Conservation (phyloP, 495 filamentous ascomycete species). For the Achaetomiella virescens region DNA sequence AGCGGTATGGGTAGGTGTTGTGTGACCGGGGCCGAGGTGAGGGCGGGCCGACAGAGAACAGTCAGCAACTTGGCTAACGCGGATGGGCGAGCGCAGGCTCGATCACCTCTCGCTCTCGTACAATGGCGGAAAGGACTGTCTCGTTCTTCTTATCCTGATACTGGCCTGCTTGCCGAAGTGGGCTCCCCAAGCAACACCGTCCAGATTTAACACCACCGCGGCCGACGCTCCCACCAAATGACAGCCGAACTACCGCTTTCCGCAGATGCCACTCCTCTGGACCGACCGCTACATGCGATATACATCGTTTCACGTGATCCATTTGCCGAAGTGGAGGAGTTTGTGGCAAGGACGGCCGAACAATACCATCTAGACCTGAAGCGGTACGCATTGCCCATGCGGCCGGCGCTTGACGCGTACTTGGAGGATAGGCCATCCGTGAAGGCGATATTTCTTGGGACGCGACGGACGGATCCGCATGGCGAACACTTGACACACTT, state of each 20-base stretch:
- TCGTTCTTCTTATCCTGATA: conserved; percentile 85
- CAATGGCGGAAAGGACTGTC: conserved; percentile 97
- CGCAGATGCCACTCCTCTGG: neutral
- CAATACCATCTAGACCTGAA: conserved; percentile 71
- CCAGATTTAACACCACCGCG: neutral
- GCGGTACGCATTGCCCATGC: conserved; percentile 74
- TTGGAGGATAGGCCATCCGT: conserved; percentile 55
- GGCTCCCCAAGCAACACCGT: conserved; percentile 19
- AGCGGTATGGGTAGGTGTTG: conserved; percentile 56
- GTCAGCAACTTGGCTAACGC: neutral
- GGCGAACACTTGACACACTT: conserved; percentile 72
- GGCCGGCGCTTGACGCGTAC: conserved; percentile 70
- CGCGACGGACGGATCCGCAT: conserved; percentile 86
- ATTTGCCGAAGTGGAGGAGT: conserved; percentile 78
- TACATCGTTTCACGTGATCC: conserved; percentile 79
- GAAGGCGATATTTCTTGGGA: conserved; percentile 88
- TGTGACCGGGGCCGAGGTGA: conserved; percentile 11
- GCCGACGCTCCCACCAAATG: neutral
- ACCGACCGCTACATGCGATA: conserved; percentile 59
- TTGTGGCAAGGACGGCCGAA: conserved; percentile 58
- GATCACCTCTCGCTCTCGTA: conserved; percentile 84
- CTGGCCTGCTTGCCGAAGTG: conserved; percentile 57
- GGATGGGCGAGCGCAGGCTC: conserved; percentile 41
- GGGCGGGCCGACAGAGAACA: neutral
- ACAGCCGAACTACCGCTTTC: conserved; percentile 27